phyloP scores from a whole-genome alignment of 1,284 basidiomycete genomes.

The Pholiota adiposa region DNA sequence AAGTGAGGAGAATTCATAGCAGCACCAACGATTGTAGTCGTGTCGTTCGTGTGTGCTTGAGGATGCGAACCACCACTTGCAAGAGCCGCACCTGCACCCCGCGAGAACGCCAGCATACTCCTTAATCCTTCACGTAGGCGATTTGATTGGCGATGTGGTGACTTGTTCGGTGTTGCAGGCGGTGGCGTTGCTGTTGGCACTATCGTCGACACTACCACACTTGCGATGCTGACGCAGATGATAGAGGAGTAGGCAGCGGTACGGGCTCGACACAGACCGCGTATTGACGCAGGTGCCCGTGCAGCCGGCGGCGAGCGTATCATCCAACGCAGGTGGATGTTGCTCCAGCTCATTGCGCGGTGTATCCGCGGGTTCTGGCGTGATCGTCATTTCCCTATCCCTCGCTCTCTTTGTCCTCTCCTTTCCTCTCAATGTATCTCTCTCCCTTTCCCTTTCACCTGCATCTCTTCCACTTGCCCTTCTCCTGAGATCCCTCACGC shows the following conservation, averaged over 20 bases:
- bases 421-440: background rate
- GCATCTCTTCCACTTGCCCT: slow-evolving; percentile 28
- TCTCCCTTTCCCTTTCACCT: background rate
- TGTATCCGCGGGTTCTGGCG: background rate
- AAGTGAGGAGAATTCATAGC: background rate
- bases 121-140: slow-evolving; percentile 22
- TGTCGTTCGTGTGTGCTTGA: background rate
- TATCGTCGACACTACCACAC: background rate
- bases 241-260: background rate
- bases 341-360: background rate
- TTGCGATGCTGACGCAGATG: background rate
- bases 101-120: slow-evolving; percentile 24
- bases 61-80: background rate
- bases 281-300: background rate
- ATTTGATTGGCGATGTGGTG: slow-evolving; percentile 13
- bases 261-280: background rate
- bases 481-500: slow-evolving; percentile 40
- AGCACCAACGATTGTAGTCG: background rate
- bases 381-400: background rate
- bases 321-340: background rate
- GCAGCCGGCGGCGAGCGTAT: background rate
- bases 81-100: slow-evolving; percentile 1
- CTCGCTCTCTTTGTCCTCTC: background rate
- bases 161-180: background rate
- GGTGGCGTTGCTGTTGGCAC: background rate